phyloP scores from a whole-genome alignment of 225 moss, liverwort and hornwort species.

The Polytrichum commune region DNA sequence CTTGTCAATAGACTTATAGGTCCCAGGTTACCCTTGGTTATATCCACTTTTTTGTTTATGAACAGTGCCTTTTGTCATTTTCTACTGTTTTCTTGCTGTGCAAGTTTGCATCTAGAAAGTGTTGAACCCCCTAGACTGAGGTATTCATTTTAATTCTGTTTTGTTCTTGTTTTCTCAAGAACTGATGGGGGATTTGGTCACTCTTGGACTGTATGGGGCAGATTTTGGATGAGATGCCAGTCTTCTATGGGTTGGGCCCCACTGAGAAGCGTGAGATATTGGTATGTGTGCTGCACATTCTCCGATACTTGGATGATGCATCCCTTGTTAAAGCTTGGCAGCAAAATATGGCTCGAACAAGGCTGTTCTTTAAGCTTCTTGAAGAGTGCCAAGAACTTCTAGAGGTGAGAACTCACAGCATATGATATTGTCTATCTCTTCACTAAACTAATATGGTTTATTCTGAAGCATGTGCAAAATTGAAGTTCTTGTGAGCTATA shows the following conservation, averaged over 20 bases:
- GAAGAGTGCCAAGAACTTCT: constrained; percentile 90
- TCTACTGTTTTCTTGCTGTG: too few species aligned
- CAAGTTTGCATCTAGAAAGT: too few species aligned
- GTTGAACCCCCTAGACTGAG: too few species aligned
- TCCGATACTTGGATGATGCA: constrained; percentile 80
- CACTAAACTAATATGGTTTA: too few species aligned
- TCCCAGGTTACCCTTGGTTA: too few species aligned
- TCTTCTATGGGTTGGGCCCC: constrained; percentile 71
- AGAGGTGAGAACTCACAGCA: constrained; percentile 50
- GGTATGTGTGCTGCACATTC: constrained; percentile 82
- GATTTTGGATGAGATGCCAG: constrained; percentile 97
- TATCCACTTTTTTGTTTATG: too few species aligned
- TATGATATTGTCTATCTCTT: too few species aligned
- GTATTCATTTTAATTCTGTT: too few species aligned
- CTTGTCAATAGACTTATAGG: too few species aligned
- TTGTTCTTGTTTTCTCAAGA: background rate
- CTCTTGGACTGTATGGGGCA: constrained; percentile 30
- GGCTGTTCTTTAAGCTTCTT: constrained; percentile 90
- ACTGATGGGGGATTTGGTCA: constrained; percentile 3
- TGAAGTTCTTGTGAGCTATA: too few species aligned
- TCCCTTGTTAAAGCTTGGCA: constrained; percentile 94
- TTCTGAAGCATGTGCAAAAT: too few species aligned
- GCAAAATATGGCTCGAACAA: constrained; percentile 79
- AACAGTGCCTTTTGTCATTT: too few species aligned
- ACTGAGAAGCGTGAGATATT: constrained; percentile 88